Conservation (phyloP, 805 yeast genomes). For the Jamesozyma lodderae region DNA sequence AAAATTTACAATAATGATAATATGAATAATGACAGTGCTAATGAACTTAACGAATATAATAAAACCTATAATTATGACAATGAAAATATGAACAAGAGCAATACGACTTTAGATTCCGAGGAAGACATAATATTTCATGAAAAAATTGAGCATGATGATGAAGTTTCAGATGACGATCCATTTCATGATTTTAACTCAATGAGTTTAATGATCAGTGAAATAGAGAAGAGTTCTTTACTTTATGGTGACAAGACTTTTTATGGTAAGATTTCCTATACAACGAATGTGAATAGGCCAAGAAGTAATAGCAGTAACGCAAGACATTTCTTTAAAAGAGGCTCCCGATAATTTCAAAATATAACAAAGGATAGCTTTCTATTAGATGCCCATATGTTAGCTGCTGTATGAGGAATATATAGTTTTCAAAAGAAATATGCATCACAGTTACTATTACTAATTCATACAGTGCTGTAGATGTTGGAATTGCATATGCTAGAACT, state of each 20-base stretch:
- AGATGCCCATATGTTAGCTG: too few relatives aligned
- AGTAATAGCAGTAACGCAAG: slow-evolving; percentile 28
- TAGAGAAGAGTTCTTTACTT: slow-evolving; percentile 43
- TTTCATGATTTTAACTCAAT: slow-evolving; percentile 79
- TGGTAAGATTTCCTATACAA: slow-evolving; percentile 35
- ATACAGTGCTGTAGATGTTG: too few relatives aligned
- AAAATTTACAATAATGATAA: neutral
- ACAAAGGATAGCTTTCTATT: neutral
- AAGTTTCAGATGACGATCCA: slow-evolving; percentile 51
- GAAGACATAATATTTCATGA: slow-evolving; percentile 29
- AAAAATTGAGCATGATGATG: slow-evolving; percentile 28
- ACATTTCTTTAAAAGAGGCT: slow-evolving; percentile 28
- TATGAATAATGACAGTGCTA: neutral
- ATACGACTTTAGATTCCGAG: slow-evolving; percentile 13
- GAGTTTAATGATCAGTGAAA: slow-evolving; percentile 59
- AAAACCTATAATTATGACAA: neutral
- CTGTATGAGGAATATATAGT: neutral
- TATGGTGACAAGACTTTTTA: slow-evolving; percentile 39
- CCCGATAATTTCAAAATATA: too few relatives aligned
- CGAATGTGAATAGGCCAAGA: slow-evolving; percentile 33
- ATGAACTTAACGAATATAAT: neutral
- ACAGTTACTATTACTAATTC: too few relatives aligned
- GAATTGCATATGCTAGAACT: too few relatives aligned
- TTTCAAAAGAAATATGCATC: neutral
- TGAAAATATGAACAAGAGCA: neutral